Base-by-base conservation (phyloP, 1,284 basidiomycete species). In the Cutaneotrichosporon cutaneum region DNA sequence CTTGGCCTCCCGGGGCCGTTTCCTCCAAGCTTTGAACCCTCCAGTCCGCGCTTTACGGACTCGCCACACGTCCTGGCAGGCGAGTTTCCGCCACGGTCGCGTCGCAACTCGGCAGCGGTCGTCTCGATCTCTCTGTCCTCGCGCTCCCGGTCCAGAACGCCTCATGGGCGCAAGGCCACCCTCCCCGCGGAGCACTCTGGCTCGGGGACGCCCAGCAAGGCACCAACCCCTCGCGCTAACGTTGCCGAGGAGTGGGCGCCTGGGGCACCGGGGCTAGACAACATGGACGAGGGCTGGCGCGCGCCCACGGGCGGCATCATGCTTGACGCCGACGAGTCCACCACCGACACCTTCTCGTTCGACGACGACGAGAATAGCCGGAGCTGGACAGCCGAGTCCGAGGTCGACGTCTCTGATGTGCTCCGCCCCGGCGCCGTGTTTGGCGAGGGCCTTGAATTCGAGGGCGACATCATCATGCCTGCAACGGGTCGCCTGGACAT, bases 361-460 rank as follows among this genome's bases (percentile, higher is more conserved):
- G 68, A 69, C 33, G 63, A 68, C 30, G 65, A 64, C 21, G 57
- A 64, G 21, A 35, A 61, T 13, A 53, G 56, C 5, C 60, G 66
- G 11, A 62, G 60, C 5, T 67, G 66, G 66, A 67, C 66, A 4
- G 61, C 63, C 4, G 63, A 64, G 33, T 62, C 62, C 8, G 62
- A 67, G n/a, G 62, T 67, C 1, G 61, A 58, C 42, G 72, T 70
- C 7, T 68, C 74, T 53, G 76, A 75, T 54, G 69, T 75, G 21
- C 60, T 77, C 42, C 59, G 65, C 27, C 61, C 65, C 3, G 75
- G 75, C 16, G 76, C 72, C 69, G 53, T 77, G 7, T 77, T 80
- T 60, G 78, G 78, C 45, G 77, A 78, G 63, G 78, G 77, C 11
- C 63, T 76, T 39, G 68, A 74, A 35, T 79, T 80, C 59, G 72